Base-by-base conservation (phyloP, 192 early-diverging fungal species). In the Backusella liffmaniae region DNA sequence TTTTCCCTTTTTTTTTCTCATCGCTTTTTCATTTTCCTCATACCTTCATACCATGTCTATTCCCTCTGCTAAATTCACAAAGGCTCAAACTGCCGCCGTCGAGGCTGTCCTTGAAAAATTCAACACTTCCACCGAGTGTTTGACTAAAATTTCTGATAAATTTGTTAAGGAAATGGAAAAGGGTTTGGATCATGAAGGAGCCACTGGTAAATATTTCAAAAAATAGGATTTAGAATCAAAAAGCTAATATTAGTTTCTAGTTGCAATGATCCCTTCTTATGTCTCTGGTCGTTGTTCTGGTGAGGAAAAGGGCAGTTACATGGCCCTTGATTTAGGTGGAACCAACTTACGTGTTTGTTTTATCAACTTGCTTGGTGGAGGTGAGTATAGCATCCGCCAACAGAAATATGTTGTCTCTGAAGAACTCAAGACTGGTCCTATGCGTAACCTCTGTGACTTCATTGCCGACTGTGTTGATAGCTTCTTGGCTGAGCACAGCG, bases 301-400 rank as follows among this genome's bases (percentile, higher is more conserved):
- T 41, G 85, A 90, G 77, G 97, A 99, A 77, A 88, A 79, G 36
- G 97, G 97, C 32, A 88, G 86, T 7, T 95, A 88, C 81, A 88
- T 99, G 26, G 96, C 97, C n/a, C 82, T 99, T 37, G 97, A 99
- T 81, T 86, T 99, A 21, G 97, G 97, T 32, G 96, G 97, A 37
- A 96, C 96, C 70, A 99, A 99, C 82, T 88, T 99, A 80, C 93
- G 97, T 37, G 95, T 98, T 5, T 97, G 96, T 84, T 84, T 91
- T 71, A 90, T 98, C 26, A 87, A 82, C 34, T 88, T 99, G 66
- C 87, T 88, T 73, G 95, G 95, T 67, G 83, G 89, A 32, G 91
- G 93, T 70, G 85, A 88, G 34, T 88, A 91, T 71, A 85, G 85
- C 23, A 86, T 95, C 75, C 88, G 87, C 59, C 95, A 97, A 79